phyloP scores from a whole-genome alignment of 2,329 filamentous ascomycete genomes.

The Fusarium sp. region DNA sequence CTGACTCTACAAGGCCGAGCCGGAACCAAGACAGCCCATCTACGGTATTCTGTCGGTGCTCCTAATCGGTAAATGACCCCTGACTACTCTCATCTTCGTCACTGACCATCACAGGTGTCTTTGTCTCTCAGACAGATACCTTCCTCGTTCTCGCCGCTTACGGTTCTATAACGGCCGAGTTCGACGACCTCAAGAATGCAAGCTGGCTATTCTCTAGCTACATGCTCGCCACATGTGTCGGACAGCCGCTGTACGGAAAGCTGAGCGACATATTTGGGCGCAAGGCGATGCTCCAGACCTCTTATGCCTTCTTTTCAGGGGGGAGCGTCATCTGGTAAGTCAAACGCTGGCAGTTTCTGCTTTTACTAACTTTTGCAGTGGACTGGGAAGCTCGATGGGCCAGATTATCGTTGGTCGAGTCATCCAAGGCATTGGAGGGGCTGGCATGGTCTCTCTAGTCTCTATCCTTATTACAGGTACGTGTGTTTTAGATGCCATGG shows the following conservation, averaged over 20 bases:
- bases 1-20: neutral
- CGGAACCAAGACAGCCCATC: neutral
- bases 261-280: conserved; percentile 27
- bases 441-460: conserved; percentile 14
- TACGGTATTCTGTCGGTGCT: neutral
- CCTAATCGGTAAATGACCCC: neutral
- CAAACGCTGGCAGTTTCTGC: no score
- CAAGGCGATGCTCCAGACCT: conserved; percentile 8
- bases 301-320: conserved; percentile 15
- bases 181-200: conserved; percentile 17
- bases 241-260: conserved; percentile 23
- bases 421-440: conserved; percentile 16
- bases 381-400: neutral
- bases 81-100: no score
- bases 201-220: conserved; percentile 19
- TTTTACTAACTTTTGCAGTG: neutral
- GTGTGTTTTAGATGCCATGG: neutral
- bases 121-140: conserved; percentile 22
- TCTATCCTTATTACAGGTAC: conserved; percentile 15
- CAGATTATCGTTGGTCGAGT: conserved; percentile 14
- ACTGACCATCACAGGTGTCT: conserved; percentile 17
- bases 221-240: conserved; percentile 11
- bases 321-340: conserved; percentile 14
- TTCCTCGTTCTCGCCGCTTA: conserved; percentile 28
- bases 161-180: conserved; percentile 17